A percentile compares a stretch with the other conserved stretches of the same genome.
Evolutionary conservation across 805 yeast species (phyloP).

Genomic region (Metschnikowia kofuensis): DNA sequence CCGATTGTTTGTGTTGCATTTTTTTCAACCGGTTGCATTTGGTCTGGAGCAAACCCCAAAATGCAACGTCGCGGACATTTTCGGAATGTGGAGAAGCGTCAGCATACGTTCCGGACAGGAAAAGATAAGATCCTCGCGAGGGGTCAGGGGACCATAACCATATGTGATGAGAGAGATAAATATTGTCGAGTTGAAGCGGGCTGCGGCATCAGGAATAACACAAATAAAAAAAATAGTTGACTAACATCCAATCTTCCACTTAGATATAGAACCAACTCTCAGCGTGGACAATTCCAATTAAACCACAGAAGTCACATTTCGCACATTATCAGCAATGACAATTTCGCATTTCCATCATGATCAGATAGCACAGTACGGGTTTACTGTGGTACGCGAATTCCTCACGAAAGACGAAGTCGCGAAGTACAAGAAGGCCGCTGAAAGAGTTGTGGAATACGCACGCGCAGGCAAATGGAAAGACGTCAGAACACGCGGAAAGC

Average conservation of each 20-base stretch:
- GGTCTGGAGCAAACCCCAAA: not conserved
- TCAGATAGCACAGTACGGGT: conserved; percentile 34
- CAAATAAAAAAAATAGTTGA: not conserved
- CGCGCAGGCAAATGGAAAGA: conserved; percentile 48
- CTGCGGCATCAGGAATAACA: not conserved
- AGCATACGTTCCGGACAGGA: not conserved
- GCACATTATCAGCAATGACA: not conserved
- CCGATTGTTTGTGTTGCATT: not conserved
- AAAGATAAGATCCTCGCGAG: not conserved
- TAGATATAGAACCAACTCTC: no score
- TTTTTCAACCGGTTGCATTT: not conserved
- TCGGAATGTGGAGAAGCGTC: not conserved
- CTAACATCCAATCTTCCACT: no score
- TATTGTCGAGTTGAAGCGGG: not conserved
- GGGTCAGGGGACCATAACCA: conserved; percentile 4
- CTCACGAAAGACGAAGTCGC: conserved; percentile 40
- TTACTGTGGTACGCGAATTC: conserved; percentile 38
- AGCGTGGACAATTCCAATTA: no score
- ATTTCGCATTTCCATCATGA: conserved; percentile 27
- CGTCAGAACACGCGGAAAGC: conserved; percentile 50
- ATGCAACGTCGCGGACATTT: conserved; percentile 2
- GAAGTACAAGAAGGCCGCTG: conserved; percentile 34
- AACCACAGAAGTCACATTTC: no score
- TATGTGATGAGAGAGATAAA: not conserved
- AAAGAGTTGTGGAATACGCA: conserved; percentile 37